Base-by-base conservation (phyloP, 1,284 basidiomycete genomes). In the Somion occarium region DNA sequence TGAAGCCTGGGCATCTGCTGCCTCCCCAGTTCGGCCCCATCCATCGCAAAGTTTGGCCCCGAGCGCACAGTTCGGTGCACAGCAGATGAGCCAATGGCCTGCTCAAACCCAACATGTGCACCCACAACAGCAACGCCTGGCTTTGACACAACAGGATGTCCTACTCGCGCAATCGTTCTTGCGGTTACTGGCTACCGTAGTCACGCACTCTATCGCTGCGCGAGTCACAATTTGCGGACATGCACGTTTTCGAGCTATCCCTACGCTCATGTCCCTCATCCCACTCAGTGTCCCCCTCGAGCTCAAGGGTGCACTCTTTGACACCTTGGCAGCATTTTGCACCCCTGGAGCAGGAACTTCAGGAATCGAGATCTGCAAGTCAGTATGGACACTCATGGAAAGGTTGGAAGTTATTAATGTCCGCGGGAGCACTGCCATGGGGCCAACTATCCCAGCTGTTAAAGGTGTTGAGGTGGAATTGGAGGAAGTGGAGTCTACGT, bases 211-310 rank as follows among this genome's bases (percentile, higher is more conserved):
- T 0, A 73, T 88, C 5, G 79, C 86, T 2, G 92, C 92, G 3
- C 84, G 92, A 24, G 78, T 86, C 9, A 84, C 91, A 1, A 79
- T 98, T 13, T 82, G 88, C 44, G 76, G 84, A 22, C 90, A 94
- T 67, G 79, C 82, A 2, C 82, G 88, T 44, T 88, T 88, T 66
- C 80, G 85, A 47, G 90, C 91, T 0, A 80, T 98, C 50, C 83
- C 83, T 1, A 86, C 86, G 0, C 72, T 96, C 3, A 79, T 94
- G 41, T 83, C 84, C 3, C 80, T 94, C 38, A 78, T 92, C 55
- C 91, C 89, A 23, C 76, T 91, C 5, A 81, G 87, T 9, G 79
- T 94, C 18, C 90, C 92, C 0, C 72, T 96, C n/a, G 93, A 98
- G 61, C 78, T 98, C 50, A 98, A 98, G 62, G 93, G 93, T 0